Evolutionary conservation across 2,329 filamentous ascomycete genomes (phyloP).

Genomic region (Xylariaceae sp.): DNA sequence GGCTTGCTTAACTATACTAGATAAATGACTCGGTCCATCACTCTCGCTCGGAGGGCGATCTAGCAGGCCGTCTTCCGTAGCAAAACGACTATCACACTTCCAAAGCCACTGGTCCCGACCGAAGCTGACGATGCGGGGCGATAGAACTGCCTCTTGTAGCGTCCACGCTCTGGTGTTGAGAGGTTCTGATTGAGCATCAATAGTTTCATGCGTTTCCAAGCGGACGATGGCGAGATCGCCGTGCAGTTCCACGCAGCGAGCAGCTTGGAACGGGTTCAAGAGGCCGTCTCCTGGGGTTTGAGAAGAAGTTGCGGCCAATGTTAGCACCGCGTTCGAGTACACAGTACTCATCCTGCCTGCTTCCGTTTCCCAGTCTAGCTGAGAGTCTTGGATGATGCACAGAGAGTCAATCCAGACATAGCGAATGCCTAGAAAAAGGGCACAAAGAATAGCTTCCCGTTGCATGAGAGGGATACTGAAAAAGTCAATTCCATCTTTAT

Average conservation of each 20-base stretch:
- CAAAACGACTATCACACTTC: background rate
- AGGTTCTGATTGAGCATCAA: background rate
- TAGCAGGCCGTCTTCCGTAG: background rate
- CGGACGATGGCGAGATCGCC: background rate
- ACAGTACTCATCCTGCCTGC: background rate
- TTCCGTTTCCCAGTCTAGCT: background rate
- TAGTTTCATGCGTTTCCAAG: background rate
- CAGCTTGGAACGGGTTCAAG: background rate
- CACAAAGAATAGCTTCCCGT: background rate
- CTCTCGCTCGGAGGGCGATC: background rate
- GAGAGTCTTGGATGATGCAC: background rate
- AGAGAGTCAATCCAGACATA: background rate
- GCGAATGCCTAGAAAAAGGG: background rate
- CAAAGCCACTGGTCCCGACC: background rate
- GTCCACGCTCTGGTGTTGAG: background rate
- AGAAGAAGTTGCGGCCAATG: background rate
- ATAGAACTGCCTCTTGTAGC: background rate
- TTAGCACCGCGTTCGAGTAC: background rate
- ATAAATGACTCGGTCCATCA: background rate
- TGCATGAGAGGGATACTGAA: background rate
- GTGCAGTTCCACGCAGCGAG: background rate
- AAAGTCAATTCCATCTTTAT: background rate
- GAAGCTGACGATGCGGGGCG: background rate
- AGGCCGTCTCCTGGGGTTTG: background rate
- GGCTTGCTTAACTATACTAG: background rate